These are phyloP conservation scores for Linum usitatissimum DNA, from an alignment of 345 rosid species.

Conservation along the genomic window DNA sequence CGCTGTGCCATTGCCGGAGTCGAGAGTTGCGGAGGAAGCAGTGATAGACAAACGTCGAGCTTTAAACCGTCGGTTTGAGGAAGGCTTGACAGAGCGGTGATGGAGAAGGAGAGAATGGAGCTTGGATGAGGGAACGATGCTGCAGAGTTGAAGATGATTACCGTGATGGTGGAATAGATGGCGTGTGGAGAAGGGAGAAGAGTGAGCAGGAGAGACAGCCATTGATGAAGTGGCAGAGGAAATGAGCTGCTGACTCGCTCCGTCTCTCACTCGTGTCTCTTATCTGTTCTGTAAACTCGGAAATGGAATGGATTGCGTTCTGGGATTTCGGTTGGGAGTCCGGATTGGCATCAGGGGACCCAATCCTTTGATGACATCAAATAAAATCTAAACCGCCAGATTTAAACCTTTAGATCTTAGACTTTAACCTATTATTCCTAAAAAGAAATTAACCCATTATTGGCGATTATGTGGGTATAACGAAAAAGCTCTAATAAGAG, in stretches of 20 bases:
- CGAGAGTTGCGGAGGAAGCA: slow-evolving; percentile 23
- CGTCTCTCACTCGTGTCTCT: not conserved
- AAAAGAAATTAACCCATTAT: no score
- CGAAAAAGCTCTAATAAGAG: no score
- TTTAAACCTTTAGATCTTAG: no score
- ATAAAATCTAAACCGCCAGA: no score
- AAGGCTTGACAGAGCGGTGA: slow-evolving; percentile 5
- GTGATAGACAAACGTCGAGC: not conserved
- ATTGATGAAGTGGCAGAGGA: slow-evolving; percentile 1
- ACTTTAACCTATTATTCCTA: no score
- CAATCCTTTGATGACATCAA: no score
- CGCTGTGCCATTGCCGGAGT: slow-evolving; percentile 45
- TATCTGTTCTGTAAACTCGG: not conserved
- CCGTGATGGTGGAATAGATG: not conserved
- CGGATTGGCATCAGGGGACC: not conserved
- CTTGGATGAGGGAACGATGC: slow-evolving; percentile 15
- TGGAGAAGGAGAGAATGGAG: slow-evolving; percentile 11
- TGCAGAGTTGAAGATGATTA: slow-evolving; percentile 9
- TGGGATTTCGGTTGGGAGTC: not conserved
- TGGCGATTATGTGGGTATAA: no score
- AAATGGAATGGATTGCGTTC: not conserved
- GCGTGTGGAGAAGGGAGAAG: not conserved
- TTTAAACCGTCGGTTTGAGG: slow-evolving; percentile 3
- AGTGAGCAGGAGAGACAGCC: not conserved
- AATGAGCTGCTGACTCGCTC: not conserved